Conservation (phyloP, 2,329 filamentous ascomycete species). For the Paraphaeosphaeria sporulosa region DNA sequence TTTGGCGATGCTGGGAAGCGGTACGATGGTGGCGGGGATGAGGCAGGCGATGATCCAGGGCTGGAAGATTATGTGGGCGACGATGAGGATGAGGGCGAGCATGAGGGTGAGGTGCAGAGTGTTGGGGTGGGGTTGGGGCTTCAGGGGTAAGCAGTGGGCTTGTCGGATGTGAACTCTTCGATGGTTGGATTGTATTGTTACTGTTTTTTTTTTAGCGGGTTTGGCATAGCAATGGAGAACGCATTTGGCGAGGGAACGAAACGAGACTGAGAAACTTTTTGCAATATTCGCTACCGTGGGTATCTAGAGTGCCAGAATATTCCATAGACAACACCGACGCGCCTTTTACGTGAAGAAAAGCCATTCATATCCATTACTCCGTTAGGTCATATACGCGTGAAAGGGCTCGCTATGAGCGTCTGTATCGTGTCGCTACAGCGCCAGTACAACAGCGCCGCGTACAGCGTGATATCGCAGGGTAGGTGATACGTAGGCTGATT, state of each 20-base stretch:
- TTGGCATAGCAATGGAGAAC: neutral
- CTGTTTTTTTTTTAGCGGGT: constrained; percentile 5
- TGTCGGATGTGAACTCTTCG: neutral
- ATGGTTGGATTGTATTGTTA: neutral
- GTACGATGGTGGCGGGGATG: constrained; percentile 11
- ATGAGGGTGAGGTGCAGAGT: constrained; percentile 9
- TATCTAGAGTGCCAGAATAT: neutral
- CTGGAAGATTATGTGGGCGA: constrained; percentile 17
- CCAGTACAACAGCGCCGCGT: too few relatives aligned
- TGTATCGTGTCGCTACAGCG: too few relatives aligned
- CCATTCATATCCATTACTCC: neutral
- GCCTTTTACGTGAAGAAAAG: neutral
- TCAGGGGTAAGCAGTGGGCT: neutral
- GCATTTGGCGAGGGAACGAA: neutral
- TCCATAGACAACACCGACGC: neutral
- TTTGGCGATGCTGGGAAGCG: constrained; percentile 19
- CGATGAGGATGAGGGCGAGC: constrained; percentile 21
- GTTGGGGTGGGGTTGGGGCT: neutral
- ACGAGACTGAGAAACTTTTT: neutral
- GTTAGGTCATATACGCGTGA: neutral
- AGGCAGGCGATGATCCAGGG: neutral
- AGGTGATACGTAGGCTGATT: too few relatives aligned
- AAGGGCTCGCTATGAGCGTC: neutral
- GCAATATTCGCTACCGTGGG: neutral
- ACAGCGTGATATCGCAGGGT: too few relatives aligned